Evolutionary conservation across 768 basidiomycete genomes (phyloP).

Genomic region (Mycena epipterygia): DNA sequence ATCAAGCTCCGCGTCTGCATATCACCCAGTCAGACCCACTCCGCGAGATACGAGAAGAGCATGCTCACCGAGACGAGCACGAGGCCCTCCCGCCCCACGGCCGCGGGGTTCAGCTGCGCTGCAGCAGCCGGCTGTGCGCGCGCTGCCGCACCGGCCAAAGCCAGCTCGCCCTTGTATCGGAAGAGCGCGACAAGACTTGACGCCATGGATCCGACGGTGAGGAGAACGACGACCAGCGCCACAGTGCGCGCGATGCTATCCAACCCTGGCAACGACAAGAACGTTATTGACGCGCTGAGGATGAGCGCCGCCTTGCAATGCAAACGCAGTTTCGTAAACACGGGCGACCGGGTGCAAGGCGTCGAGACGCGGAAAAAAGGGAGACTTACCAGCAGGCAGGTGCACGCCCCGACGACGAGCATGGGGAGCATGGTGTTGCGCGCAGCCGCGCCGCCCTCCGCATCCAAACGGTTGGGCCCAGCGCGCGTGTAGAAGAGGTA

Average conservation of each 20-base stretch:
- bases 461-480: slow-evolving; percentile 64
- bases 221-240: slow-evolving; percentile 76
- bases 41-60: not conserved
- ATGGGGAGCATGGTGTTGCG: slow-evolving; percentile 63
- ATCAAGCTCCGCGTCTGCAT: slow-evolving; percentile 71
- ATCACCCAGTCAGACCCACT: not conserved
- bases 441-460: slow-evolving; percentile 67
- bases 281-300: slow-evolving; percentile 85
- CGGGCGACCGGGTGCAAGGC: slow-evolving; percentile 41
- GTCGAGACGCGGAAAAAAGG: slow-evolving; percentile 23
- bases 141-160: too few species aligned
- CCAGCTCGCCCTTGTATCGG: slow-evolving; percentile 76
- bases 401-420: slow-evolving; percentile 75
- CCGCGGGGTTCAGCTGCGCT: slow-evolving; percentile 22
- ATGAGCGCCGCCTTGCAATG: slow-evolving; percentile 79
- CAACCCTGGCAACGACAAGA: slow-evolving; percentile 83
- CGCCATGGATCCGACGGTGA: slow-evolving; percentile 78
- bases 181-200: slow-evolving; percentile 79
- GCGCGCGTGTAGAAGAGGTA: slow-evolving; percentile 77
- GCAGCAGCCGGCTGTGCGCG: slow-evolving; percentile 48
- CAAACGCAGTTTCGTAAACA: slow-evolving; percentile 24
- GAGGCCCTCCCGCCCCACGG: slow-evolving; percentile 71
- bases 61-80: slow-evolving; percentile 60
- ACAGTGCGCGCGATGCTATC: slow-evolving; percentile 73
- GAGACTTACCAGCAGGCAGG: slow-evolving; percentile 71